Percentiles rank a stretch among this genome's conserved stretches.
Conservation (phyloP, 768 basidiomycete genomes). For the Amanita subjunquillea region DNA sequence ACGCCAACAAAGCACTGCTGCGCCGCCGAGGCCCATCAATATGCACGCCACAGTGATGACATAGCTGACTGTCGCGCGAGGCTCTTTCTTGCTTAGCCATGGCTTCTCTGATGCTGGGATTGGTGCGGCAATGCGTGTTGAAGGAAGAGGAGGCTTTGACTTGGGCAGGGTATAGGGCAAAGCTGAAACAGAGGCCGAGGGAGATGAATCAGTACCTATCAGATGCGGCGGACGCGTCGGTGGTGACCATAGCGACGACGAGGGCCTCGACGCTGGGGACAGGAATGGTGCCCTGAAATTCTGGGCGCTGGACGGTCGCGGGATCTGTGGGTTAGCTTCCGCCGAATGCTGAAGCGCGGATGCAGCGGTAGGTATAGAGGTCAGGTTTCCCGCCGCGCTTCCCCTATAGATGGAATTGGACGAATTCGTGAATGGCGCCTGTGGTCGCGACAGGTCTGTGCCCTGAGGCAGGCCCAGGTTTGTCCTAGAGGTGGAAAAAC, state of each 20-base stretch:
- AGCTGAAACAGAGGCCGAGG: conserved; percentile 11
- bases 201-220: conserved; percentile 8
- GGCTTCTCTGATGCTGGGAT: conserved; percentile 48
- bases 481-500: conserved; percentile 10
- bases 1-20: conserved; percentile 42
- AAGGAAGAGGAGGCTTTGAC: conserved; percentile 28
- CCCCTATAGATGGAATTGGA: conserved; percentile 29
- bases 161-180: conserved; percentile 18
- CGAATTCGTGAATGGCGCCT: conserved; percentile 38
- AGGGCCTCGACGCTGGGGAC: conserved; percentile 58
- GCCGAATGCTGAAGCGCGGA: conserved; percentile 6
- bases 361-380: conserved; percentile 6
- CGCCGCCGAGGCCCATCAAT: conserved; percentile 42
- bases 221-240: conserved; percentile 28
- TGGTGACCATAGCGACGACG: conserved; percentile 52
- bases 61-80: conserved; percentile 23
- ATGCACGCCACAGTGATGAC: conserved; percentile 43
- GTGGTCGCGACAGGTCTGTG: conserved; percentile 25
- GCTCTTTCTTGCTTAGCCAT: conserved; percentile 38
- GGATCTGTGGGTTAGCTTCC: conserved; percentile 14
- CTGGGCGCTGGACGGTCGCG: conserved; percentile 30
- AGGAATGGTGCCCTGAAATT: conserved; percentile 64
- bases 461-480: conserved; percentile 4
- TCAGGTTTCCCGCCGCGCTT: conserved; percentile 31
- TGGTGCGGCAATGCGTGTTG: conserved; percentile 41